phyloP scores from a whole-genome alignment of 2,329 filamentous ascomycete genomes.

The Aspergillus ustus region DNA sequence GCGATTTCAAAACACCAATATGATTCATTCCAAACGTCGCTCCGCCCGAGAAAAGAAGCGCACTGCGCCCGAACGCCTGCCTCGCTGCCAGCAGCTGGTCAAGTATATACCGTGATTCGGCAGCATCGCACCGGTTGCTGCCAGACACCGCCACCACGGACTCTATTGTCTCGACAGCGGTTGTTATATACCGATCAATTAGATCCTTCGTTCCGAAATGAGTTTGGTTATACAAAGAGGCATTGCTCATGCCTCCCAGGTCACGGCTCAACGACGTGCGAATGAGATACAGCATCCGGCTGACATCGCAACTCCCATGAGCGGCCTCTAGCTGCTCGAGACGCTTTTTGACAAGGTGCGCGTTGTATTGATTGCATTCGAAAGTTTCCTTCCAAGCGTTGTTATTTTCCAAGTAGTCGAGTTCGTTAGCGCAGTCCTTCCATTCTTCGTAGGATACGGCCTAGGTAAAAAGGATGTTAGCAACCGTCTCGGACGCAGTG shows the following conservation, averaged over 20 bases:
- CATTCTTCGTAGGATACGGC: conserved; percentile 73
- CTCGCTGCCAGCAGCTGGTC: conserved; percentile 73
- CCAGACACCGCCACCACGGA: conserved; percentile 68
- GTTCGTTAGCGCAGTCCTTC: conserved; percentile 73
- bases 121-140: conserved; percentile 53
- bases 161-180: conserved; percentile 74
- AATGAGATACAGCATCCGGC: conserved; percentile 77
- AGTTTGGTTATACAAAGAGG: conserved; percentile 79
- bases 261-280: conserved; percentile 80
- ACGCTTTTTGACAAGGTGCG: conserved; percentile 69
- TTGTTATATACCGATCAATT: conserved; percentile 85
- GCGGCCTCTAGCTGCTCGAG: conserved; percentile 76
- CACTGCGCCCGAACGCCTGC: conserved; percentile 83
- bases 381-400: conserved; percentile 77
- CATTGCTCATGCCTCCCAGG: conserved; percentile 83
- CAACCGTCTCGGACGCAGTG: conserved; percentile 13
- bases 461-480: conserved; percentile 43
- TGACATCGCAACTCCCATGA: conserved; percentile 71
- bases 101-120: conserved; percentile 65
- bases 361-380: conserved; percentile 72
- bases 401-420: conserved; percentile 80
- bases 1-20: conserved; percentile 80
- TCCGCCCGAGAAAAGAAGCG: conserved; percentile 80
- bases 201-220: conserved; percentile 84
- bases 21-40: conserved; percentile 93